Base-by-base conservation (phyloP, 306 rosid genomes). In the Rosa rugosa region DNA sequence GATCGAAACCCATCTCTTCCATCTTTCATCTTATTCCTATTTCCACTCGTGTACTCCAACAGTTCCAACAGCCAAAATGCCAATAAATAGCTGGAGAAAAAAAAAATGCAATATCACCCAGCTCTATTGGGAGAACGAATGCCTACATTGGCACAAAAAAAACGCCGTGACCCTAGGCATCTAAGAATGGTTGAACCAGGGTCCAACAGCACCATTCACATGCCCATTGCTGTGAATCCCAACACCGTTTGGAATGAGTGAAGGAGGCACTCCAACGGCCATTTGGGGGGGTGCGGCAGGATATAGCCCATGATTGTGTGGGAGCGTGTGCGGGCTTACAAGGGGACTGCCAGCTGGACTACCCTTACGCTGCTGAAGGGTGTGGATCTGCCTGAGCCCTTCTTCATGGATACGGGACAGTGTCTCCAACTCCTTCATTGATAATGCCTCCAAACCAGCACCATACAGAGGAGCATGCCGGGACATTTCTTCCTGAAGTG, bases 401-500 rank as follows among this genome's bases (percentile, higher is more conserved):
- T 96, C 99, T 87, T 93, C 98, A 20, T 96, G 99, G 41, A 96
- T 90, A 5, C 97, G 96, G 18, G 99, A 80, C 53, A 96, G 78
- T 7, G 97, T 93, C 85, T 96, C 98, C 84, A 96, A 90, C 81
- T 96, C 99, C 83, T 93, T 90, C 96, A 89, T 84, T 68, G 99
- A 93, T 64, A 96, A 87, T 79, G 97, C 96, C 82, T 96, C 98
- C 82, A 96, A 84, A 73, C 99, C 99, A 36, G 94, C 98, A 59
- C 99, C 99, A 64, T 93, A 96, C 5, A 96, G 83, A 79, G 99
- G 98, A 68, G 98, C 99, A 80, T 96, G 98, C 25, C 96, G 88
- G 14, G 99, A 90, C 97, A 96, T 93, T 89, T 96, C 99, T 87
- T 96, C 99, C 80, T 91, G 94, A 20, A 96, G 96, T 47, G 99